Percentiles rank a stretch among this genome's conserved stretches.
phyloP scores from a whole-genome alignment of 2,329 filamentous ascomycete species.

The Ilyonectria robusta region DNA sequence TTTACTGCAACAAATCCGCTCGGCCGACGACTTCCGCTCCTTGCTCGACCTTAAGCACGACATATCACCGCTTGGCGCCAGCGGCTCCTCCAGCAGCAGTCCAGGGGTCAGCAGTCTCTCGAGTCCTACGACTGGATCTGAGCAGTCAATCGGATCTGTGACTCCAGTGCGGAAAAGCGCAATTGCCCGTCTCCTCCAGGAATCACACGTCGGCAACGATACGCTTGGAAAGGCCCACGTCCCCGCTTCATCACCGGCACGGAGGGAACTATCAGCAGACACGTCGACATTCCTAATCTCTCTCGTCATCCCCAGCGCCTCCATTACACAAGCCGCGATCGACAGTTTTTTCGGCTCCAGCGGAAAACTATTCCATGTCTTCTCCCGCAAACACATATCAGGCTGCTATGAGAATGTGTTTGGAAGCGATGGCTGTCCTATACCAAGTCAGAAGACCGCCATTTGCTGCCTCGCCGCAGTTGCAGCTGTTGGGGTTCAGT shows the following conservation, averaged over 20 bases:
- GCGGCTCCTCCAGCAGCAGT: background rate
- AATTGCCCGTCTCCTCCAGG: background rate
- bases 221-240: background rate
- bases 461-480: constrained; percentile 21
- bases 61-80: too few relatives aligned
- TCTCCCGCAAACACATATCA: constrained; percentile 12
- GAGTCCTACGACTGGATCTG: background rate
- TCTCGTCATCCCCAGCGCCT: background rate
- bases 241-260: background rate
- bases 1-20: background rate
- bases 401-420: background rate
- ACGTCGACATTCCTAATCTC: background rate
- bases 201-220: background rate
- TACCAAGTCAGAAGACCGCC: constrained; percentile 5
- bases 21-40: background rate
- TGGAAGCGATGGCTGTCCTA: background rate
- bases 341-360: constrained; percentile 28
- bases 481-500: constrained; percentile 29
- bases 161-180: background rate
- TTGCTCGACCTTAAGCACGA: background rate
- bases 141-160: background rate
- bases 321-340: background rate
- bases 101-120: background rate
- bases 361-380: constrained; percentile 32
- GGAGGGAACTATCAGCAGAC: background rate